Conservation (phyloP, 192 early-diverging fungal genomes). For the Backusella westeae region DNA sequence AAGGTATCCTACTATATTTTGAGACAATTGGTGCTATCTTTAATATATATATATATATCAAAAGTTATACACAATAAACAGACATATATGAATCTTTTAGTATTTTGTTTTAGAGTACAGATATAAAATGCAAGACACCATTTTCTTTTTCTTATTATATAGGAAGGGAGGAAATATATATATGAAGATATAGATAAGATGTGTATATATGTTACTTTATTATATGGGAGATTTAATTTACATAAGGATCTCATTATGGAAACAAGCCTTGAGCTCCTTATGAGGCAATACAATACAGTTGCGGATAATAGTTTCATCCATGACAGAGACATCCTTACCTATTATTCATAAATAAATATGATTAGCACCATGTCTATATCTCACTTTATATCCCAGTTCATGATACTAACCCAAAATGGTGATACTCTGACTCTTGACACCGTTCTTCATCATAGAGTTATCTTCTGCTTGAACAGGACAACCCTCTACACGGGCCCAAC, state of each 20-base stretch:
- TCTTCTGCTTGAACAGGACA: conserved; percentile 66
- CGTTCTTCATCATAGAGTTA: conserved; percentile 75
- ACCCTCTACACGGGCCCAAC: conserved; percentile 93
- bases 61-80: too few relatives aligned
- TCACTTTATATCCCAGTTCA: background rate
- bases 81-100: too few relatives aligned
- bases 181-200: background rate
- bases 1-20: too few relatives aligned
- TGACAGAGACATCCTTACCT: conserved; percentile 86
- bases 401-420: conserved; percentile 73
- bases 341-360: background rate
- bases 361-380: background rate
- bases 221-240: conserved; percentile 39
- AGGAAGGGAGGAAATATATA: too few relatives aligned
- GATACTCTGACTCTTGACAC: conserved; percentile 89
- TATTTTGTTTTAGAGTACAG: too few relatives aligned
- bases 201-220: conserved; percentile 6
- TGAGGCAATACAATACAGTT: conserved; percentile 98
- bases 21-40: too few relatives aligned
- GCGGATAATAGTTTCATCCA: conserved; percentile 91
- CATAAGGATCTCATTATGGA: conserved; percentile 96
- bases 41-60: too few relatives aligned
- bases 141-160: too few relatives aligned
- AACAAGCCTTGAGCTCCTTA: conserved; percentile 89
- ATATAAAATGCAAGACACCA: too few relatives aligned